Percentiles rank a stretch among this genome's conserved stretches.
phyloP scores from a whole-genome alignment of 345 rosid species.

The Populus alba region DNA sequence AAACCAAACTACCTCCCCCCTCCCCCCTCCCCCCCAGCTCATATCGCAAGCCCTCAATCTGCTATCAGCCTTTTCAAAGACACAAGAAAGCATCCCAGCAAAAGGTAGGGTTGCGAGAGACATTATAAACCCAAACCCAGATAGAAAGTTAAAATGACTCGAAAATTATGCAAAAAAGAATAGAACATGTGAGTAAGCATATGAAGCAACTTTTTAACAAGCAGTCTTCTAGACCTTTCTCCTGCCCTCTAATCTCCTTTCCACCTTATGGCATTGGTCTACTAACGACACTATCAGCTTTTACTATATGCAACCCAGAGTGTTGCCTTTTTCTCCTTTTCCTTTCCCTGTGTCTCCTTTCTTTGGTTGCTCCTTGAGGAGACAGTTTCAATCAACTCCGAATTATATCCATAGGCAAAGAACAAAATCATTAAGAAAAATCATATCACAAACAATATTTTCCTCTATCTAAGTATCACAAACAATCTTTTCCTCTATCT shows the following conservation, averaged over 20 bases:
- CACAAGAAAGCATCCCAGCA: conserved; percentile 31
- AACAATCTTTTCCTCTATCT: conserved; percentile 2
- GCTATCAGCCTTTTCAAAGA: conserved; percentile 22
- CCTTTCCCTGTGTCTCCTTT: conserved; percentile 9
- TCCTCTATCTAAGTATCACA: neutral
- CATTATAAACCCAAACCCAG: conserved; percentile 27
- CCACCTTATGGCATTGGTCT: conserved; percentile 11
- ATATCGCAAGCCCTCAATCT: neutral
- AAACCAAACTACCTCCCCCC: neutral
- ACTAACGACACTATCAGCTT: conserved; percentile 16
- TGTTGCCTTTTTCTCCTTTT: conserved; percentile 13
- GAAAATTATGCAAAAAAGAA: neutral
- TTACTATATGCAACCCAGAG: conserved; percentile 18
- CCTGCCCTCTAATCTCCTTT: neutral
- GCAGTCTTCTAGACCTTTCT: conserved; percentile 22
- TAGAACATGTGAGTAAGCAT: conserved; percentile 5
- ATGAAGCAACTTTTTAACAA: conserved; percentile 11
- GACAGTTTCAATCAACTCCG: conserved; percentile 18
- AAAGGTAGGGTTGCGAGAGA: conserved; percentile 34
- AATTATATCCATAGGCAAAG: neutral
- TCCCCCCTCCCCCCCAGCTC: neutral
- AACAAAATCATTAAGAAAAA: neutral
- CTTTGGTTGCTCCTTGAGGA: conserved; percentile 3
- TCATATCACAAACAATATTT: neutral
- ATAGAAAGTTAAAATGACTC: conserved; percentile 20